A percentile compares a stretch with the other conserved stretches of the same genome.
phyloP scores from a whole-genome alignment of 805 yeast species.

The Monosporozyma servazzii region DNA sequence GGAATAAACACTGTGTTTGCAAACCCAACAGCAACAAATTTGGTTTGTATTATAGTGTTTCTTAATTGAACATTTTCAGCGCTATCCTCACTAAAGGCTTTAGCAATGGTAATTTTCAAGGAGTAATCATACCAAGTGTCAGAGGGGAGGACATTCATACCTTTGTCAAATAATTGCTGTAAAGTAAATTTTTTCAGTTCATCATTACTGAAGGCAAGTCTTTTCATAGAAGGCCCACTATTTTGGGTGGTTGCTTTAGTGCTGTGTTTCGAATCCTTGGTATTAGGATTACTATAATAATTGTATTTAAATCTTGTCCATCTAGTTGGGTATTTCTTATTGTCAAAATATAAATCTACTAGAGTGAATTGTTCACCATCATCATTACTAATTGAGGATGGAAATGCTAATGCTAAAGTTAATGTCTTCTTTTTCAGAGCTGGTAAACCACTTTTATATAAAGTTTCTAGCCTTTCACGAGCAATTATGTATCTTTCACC shows the following conservation, averaged over 20 bases:
- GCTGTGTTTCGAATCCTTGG: slow-evolving; percentile 10
- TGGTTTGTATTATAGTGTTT: slow-evolving; percentile 48
- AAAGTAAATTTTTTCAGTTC: slow-evolving; percentile 44
- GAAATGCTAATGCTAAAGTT: slow-evolving; percentile 46
- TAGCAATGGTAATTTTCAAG: slow-evolving; percentile 53
- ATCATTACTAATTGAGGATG: slow-evolving; percentile 37
- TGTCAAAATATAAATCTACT: slow-evolving; percentile 38
- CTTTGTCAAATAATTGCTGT: slow-evolving; percentile 58
- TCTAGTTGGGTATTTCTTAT: slow-evolving; percentile 40
- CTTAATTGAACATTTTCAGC: slow-evolving; percentile 48
- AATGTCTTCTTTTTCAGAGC: slow-evolving; percentile 39
- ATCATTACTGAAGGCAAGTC: slow-evolving; percentile 45
- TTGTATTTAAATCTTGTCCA: slow-evolving; percentile 50
- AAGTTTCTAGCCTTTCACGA: slow-evolving; percentile 23
- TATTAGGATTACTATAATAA: slow-evolving; percentile 33
- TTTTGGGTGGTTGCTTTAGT: neutral
- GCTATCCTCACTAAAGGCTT: slow-evolving; percentile 56
- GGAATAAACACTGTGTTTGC: slow-evolving; percentile 48
- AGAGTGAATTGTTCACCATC: slow-evolving; percentile 36
- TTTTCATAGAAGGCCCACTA: slow-evolving; percentile 30
- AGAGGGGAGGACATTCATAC: slow-evolving; percentile 46
- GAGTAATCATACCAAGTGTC: slow-evolving; percentile 59
- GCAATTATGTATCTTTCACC: slow-evolving; percentile 49
- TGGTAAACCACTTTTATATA: slow-evolving; percentile 18
- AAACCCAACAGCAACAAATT: slow-evolving; percentile 60